Conservation (phyloP, 352 stramenopile species). For the Phytophthora meadii region DNA sequence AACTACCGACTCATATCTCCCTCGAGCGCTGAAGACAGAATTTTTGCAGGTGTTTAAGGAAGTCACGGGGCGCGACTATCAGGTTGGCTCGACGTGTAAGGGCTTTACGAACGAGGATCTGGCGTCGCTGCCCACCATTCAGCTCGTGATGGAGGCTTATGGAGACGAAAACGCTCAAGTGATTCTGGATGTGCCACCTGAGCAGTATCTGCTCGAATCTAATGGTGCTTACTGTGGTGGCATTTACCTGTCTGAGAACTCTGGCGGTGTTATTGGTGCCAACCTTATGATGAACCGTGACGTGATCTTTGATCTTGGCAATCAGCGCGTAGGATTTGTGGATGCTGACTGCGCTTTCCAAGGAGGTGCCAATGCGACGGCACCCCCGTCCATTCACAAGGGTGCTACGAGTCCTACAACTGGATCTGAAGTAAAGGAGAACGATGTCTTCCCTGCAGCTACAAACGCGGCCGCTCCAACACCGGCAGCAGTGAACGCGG, state of each 20-base stretch:
- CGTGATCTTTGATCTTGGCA: constrained; percentile 80
- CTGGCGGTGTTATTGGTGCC: constrained; percentile 80
- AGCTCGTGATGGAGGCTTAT: constrained; percentile 72
- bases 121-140: constrained; percentile 63
- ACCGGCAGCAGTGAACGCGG: constrained; percentile 8
- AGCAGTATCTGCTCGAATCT: constrained; percentile 69
- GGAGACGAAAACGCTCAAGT: constrained; percentile 67
- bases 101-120: constrained; percentile 66
- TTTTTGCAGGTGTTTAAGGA: constrained; percentile 71
- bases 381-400: constrained; percentile 11
- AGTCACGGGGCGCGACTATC: constrained; percentile 56
- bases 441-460: constrained; percentile 1
- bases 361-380: constrained; percentile 14
- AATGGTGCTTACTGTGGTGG: constrained; percentile 62
- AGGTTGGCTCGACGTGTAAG: constrained; percentile 46
- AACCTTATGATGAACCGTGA: constrained; percentile 87
- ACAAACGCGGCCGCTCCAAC: constrained; percentile 20
- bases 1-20: constrained; percentile 86
- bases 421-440: constrained; percentile 19
- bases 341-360: constrained; percentile 64
- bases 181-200: constrained; percentile 60
- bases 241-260: constrained; percentile 75
- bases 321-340: constrained; percentile 82
- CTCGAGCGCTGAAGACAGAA: constrained; percentile 50
- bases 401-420: constrained; percentile 9